phyloP scores from a whole-genome alignment of 2,329 filamentous ascomycete genomes.

The Myriosclerotinia scirpicola region DNA sequence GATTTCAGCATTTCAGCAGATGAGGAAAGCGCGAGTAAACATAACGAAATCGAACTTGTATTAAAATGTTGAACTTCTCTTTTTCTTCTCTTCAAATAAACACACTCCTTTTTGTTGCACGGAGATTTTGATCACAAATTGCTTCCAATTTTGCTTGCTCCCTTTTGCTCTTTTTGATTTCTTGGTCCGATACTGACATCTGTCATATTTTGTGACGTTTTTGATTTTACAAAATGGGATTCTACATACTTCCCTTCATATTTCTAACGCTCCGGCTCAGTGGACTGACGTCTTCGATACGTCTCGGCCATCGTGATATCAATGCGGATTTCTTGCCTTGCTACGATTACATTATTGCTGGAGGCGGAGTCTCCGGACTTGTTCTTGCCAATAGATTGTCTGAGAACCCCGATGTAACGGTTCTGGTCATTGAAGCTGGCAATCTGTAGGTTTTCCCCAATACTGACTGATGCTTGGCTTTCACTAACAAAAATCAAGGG shows the following conservation, averaged over 20 bases:
- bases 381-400: conserved; percentile 47
- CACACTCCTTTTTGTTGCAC: conserved; percentile 9
- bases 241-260: conserved; percentile 14
- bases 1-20: neutral
- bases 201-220: conserved; percentile 19
- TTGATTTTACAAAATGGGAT: conserved; percentile 14
- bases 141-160: conserved; percentile 23
- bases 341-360: conserved; percentile 47
- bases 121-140: conserved; percentile 23
- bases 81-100: neutral
- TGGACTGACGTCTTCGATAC: conserved; percentile 24
- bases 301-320: conserved; percentile 30
- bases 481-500: conserved; percentile 26
- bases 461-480: neutral
- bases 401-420: conserved; percentile 40
- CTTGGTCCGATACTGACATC: conserved; percentile 1
- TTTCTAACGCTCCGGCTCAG: neutral
- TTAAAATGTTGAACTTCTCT: neutral
- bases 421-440: conserved; percentile 36
- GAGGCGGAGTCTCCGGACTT: conserved; percentile 50
- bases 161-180: conserved; percentile 9
- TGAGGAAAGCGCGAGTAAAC: conserved; percentile 9
- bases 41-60: neutral
- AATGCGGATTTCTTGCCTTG: conserved; percentile 32
- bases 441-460: conserved; percentile 26